Conservation (phyloP, 108 stramenopile genomes). For the Cafeteria roenbergensis region DNA sequence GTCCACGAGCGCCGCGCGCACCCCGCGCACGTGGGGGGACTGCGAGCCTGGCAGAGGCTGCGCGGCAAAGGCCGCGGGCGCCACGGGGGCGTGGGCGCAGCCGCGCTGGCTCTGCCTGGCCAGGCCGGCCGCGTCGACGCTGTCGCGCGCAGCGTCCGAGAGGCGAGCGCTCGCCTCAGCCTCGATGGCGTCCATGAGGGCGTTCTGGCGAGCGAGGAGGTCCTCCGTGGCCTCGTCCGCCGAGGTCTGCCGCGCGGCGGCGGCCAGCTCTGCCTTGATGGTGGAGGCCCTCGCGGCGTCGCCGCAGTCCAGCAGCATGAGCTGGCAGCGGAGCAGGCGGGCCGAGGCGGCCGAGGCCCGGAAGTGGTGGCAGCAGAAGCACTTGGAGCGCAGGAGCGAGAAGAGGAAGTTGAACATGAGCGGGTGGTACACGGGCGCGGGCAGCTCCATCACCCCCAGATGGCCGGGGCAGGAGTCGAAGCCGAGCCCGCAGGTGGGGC, state of each 20-base stretch:
- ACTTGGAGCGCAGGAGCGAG: slow-evolving; percentile 68
- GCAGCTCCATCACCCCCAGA: slow-evolving; percentile 82
- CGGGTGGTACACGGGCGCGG: slow-evolving; percentile 85
- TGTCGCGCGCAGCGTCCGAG: slow-evolving; percentile 25
- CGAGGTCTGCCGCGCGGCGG: background rate
- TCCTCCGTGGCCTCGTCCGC: background rate
- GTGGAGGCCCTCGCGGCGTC: slow-evolving; percentile 37
- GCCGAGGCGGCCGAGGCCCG: slow-evolving; percentile 30
- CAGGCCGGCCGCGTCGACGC: slow-evolving; percentile 22
- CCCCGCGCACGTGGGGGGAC: slow-evolving; percentile 51
- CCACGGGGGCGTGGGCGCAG: too few species aligned
- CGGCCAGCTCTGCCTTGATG: slow-evolving; percentile 45
- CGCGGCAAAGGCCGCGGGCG: too few species aligned
- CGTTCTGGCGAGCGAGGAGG: slow-evolving; percentile 5
- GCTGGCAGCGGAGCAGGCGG: slow-evolving; percentile 44
- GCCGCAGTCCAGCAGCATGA: slow-evolving; percentile 50
- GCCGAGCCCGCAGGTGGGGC: slow-evolving; percentile 72
- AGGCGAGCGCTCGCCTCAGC: background rate
- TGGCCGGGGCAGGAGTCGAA: slow-evolving; percentile 80
- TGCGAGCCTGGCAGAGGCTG: slow-evolving; percentile 8
- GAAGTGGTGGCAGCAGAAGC: slow-evolving; percentile 78
- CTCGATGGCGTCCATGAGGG: slow-evolving; percentile 13
- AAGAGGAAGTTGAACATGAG: slow-evolving; percentile 62
- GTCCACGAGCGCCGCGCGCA: slow-evolving; percentile 48
- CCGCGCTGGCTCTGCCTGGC: background rate